These are phyloP conservation scores for Backusella morwellensis DNA, from an alignment of 192 early-diverging fungal species.

Conservation along the genomic window DNA sequence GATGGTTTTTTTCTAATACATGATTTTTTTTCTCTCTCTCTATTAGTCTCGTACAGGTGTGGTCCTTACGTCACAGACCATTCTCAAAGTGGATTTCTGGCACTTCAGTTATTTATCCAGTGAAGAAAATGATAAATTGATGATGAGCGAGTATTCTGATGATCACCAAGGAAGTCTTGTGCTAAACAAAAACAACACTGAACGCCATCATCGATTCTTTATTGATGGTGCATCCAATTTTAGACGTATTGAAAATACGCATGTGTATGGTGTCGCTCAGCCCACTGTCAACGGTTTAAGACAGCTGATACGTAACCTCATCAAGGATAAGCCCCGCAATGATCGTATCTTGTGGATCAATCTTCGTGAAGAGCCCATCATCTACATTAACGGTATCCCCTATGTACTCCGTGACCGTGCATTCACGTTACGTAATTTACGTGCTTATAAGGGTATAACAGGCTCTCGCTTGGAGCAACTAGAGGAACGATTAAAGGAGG, in stretches of 20 bases:
- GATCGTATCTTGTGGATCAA: constrained; percentile 59
- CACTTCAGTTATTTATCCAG: constrained; percentile 13
- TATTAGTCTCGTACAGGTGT: constrained; percentile 46
- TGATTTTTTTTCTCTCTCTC: no score
- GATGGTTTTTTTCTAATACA: constrained; percentile 6
- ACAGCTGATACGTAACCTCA: constrained; percentile 39
- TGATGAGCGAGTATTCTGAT: background rate
- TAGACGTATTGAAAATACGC: constrained; percentile 38
- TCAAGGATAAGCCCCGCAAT: constrained; percentile 1
- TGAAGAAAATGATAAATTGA: constrained; percentile 1
- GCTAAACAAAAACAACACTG: background rate
- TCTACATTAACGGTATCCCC: constrained; percentile 62
- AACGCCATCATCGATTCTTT: constrained; percentile 7
- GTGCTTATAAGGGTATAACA: constrained; percentile 58
- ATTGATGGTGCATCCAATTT: constrained; percentile 62
- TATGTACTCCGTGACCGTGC: constrained; percentile 59
- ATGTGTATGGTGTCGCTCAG: constrained; percentile 56
- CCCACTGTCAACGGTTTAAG: constrained; percentile 59
- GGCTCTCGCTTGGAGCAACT: constrained; percentile 48
- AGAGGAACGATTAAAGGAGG: constrained; percentile 53
- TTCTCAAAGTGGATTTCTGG: constrained; percentile 65
- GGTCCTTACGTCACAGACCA: constrained; percentile 52
- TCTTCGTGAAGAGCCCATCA: constrained; percentile 62
- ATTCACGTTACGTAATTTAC: constrained; percentile 55
- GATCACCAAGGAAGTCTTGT: constrained; percentile 3